Base-by-base conservation (phyloP, 2,329 filamentous ascomycete species). In the Leptodontidium sp. region DNA sequence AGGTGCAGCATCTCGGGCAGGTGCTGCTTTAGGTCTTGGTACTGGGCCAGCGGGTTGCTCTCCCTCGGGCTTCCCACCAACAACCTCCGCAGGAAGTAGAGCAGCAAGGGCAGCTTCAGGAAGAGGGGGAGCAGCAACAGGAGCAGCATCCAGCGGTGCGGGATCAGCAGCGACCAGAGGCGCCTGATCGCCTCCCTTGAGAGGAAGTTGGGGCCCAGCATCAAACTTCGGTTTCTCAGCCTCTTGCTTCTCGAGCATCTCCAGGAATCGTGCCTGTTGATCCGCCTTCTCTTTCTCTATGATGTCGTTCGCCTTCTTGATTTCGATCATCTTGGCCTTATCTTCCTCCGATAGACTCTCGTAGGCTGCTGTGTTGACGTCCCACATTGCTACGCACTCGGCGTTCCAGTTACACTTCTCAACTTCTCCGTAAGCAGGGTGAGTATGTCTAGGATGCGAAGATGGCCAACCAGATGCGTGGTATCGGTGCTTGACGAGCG, bases 391-490 rank as follows among this genome's bases (percentile, higher is more conserved):
- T 12, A 92, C 88, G 73, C 90, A 92, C 4, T 88, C 85, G 5
- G 81, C 78, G 53, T 88, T 84, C 90, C 90, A 92, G 75, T 92
- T 92, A 79, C 90, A 92, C 72, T 85, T 82, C 77, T 92, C 90
- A 0, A 92, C 90, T 78, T 91, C 88, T 6, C 89, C 90, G 75
- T 89, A 91, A 64, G 89, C 86, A 0, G 90, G 89, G 76, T 93
- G 90, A 58, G 83, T 88, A 80, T 85, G 91, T 38, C 90, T 84
- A 1, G 88, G 89, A 76, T 93, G 90, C 2, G 83, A 82, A 64
- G 85, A 86, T 2, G 90, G 91, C 91, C 91, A 93, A 68, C 88
- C 86, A 1, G 90, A 92, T 0, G 91, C 91, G 77, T 93, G 91
- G 75, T 92, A 93, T 78, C 92, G 90, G 76, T 93, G 91, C 78